Base-by-base conservation (phyloP, 2,329 filamentous ascomycete genomes). In the Helotiales sp. region DNA sequence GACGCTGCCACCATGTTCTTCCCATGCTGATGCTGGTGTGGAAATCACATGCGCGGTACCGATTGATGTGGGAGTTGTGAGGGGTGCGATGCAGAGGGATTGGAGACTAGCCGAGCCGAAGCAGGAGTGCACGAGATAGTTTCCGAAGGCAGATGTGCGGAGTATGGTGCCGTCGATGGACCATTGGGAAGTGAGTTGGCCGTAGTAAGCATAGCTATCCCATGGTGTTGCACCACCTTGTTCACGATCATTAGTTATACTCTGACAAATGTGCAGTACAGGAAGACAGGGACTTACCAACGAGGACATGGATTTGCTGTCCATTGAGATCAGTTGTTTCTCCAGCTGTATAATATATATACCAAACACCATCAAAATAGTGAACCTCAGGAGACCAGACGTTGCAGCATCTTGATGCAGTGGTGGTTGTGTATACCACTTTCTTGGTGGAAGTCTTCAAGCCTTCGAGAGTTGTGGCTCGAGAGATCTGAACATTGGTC, bases 321-420 rank as follows among this genome's bases (percentile, higher is more conserved):
- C 74, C 73, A 30, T 77, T 77, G 1, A 83, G 70, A 59, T 81
- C 74, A 2, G 69, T 72, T 1, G 69, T 67, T 6, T 24, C 73
- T 0, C 81, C 80, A 1, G 80, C 79, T 0, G 81, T 80, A 66
- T 84, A 85, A 70, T 84, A 85, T 36, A 85, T 76, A 56, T 81
- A 84, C 81, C 81, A 79, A 31, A 54, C 65, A 13, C 70, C 71
- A n/a, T 77, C 74, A 7, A 83, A 66, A 55, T 77, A 78, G 63
- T 83, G 81, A 0, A 83, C 71, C 63, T 84, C 81, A 0, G 81
- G 82, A 0, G 82, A 81, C 82, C 82, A 85, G 34, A 85, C 76
- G 54, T 82, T 83, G 67, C 79, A 80, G 68, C 78, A 80, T 15
- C 79, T 73, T 3, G 71, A 72, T 1, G 80, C 66, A 15, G 54